These are phyloP conservation scores for Candida incommunis DNA, from an alignment of 805 yeast species.

Conservation along the genomic window DNA sequence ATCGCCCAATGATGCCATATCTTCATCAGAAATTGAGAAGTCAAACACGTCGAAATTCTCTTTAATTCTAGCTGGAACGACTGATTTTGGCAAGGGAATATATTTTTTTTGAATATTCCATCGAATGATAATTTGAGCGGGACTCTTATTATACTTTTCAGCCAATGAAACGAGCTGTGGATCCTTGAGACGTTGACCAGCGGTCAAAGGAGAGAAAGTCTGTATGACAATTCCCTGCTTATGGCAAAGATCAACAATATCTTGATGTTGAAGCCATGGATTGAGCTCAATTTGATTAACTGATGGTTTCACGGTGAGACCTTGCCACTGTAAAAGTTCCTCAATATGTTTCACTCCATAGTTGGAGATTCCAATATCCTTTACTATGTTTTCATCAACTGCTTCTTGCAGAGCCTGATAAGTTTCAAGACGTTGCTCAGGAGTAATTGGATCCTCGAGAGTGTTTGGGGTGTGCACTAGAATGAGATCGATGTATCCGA, in stretches of 20 bases:
- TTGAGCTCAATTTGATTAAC: constrained; percentile 75
- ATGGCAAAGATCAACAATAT: constrained; percentile 47
- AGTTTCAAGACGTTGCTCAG: constrained; percentile 27
- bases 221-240: constrained; percentile 44
- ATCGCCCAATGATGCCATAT: constrained; percentile 18
- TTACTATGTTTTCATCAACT: constrained; percentile 34
- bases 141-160: constrained; percentile 25
- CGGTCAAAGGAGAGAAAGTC: constrained; percentile 70
- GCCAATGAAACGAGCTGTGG: constrained; percentile 22
- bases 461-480: constrained; percentile 42
- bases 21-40: constrained; percentile 23
- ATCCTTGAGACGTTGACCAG: constrained; percentile 38
- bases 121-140: constrained; percentile 34
- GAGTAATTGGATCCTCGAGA: constrained; percentile 5
- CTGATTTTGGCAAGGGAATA: constrained; percentile 64
- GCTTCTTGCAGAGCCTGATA: constrained; percentile 46
- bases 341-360: constrained; percentile 42
- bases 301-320: constrained; percentile 42
- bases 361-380: constrained; percentile 50
- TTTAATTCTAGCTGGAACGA: constrained; percentile 39
- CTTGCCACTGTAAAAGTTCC: constrained; percentile 35
- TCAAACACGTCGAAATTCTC: constrained; percentile 42
- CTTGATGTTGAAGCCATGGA: constrained; percentile 64
- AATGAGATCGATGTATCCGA: constrained; percentile 60
- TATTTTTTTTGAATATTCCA: constrained; percentile 38